Conservation (phyloP, 164 flowering plant genomes). For the Euptelea pleiosperma region DNA sequence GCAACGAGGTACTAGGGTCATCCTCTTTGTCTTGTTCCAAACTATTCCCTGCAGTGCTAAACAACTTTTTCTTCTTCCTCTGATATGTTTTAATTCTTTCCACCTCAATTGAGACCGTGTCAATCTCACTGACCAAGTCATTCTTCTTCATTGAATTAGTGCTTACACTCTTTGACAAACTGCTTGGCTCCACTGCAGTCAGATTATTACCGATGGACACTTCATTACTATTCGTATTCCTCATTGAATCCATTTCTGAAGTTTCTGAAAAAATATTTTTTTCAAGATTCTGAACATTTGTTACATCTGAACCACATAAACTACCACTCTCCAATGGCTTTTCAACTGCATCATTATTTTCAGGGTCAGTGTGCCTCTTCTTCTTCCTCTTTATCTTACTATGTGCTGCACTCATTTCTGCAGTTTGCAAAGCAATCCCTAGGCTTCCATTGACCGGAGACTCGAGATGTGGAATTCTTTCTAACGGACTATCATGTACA, state of each 20-base stretch:
- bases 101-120: neutral
- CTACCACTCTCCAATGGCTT: constrained; percentile 5
- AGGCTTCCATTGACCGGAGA: neutral
- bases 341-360: constrained; percentile 1
- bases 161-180: neutral
- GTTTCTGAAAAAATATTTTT: neutral
- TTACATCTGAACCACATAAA: neutral
- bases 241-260: neutral
- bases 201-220: neutral
- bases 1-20: neutral
- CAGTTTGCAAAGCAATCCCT: neutral
- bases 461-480: neutral
- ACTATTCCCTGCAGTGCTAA: neutral
- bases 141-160: constrained; percentile 5
- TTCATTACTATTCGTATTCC: constrained; percentile 1
- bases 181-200: neutral
- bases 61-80: constrained; percentile 4
- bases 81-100: neutral
- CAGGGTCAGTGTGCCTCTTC: neutral
- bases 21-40: constrained; percentile 2
- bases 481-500: neutral
- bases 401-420: neutral
- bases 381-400: constrained; percentile 7
- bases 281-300: neutral
- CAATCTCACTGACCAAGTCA: neutral